Evolutionary conservation across 2,329 filamentous ascomycete genomes (phyloP).

Genomic region (Talaromyces sp.): DNA sequence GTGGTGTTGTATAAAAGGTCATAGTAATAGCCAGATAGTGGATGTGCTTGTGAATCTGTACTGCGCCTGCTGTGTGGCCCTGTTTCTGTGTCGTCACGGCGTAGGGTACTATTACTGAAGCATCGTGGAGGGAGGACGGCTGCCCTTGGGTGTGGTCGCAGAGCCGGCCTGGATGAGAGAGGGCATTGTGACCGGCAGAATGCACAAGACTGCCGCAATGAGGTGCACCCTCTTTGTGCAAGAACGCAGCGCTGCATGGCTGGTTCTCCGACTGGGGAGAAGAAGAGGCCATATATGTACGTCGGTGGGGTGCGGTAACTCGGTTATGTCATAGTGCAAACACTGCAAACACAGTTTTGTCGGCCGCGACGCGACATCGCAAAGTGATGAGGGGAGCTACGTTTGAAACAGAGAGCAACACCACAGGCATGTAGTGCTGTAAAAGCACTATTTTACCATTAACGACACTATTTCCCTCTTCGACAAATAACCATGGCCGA

Average conservation of each 20-base stretch:
- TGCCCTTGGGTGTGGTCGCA: not conserved
- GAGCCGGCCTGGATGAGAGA: not conserved
- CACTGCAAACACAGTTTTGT: slow-evolving; percentile 26
- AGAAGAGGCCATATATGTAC: not conserved
- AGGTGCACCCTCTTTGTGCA: not conserved
- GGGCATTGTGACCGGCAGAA: not conserved
- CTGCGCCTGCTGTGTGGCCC: not conserved
- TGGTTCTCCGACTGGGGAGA: not conserved
- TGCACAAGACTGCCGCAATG: not conserved
- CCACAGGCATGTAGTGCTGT: not conserved
- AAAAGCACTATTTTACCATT: not conserved
- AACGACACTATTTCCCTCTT: not conserved
- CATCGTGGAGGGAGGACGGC: not conserved
- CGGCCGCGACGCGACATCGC: not conserved
- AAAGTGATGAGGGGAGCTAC: not conserved
- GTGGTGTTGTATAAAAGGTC: slow-evolving; percentile 30
- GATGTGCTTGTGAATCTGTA: slow-evolving; percentile 28
- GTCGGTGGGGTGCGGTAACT: slow-evolving; percentile 1
- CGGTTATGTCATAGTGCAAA: slow-evolving; percentile 35
- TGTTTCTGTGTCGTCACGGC: not conserved
- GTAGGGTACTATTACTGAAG: not conserved
- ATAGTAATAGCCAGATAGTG: slow-evolving; percentile 40
- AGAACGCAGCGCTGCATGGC: not conserved
- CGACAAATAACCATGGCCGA: slow-evolving; percentile 42
- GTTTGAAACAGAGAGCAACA: not conserved